These are phyloP conservation scores for Globisporangium nodosum DNA, from an alignment of 352 stramenopile genomes.

Conservation along the genomic window DNA sequence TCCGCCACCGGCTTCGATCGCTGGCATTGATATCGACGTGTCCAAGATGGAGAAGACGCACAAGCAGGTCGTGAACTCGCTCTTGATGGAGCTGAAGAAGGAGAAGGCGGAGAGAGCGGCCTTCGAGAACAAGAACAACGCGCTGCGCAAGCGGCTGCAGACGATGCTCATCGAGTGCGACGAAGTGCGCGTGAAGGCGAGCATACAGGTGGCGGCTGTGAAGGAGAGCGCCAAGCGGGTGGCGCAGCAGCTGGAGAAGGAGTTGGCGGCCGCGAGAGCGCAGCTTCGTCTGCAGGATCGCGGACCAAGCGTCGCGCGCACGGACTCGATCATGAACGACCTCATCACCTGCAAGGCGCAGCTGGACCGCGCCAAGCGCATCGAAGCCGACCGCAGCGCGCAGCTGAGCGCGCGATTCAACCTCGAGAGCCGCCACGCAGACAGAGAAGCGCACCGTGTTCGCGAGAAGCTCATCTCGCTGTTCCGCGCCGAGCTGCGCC, in stretches of 20 bases:
- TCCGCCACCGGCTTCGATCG: conserved; percentile 16
- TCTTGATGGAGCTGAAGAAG: conserved; percentile 56
- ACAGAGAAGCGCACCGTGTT: conserved; percentile 40
- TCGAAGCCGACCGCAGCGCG: conserved; percentile 39
- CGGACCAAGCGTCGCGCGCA: conserved; percentile 35
- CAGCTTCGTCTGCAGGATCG: conserved; percentile 59
- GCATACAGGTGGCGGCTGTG: conserved; percentile 32
- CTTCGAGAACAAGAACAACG: conserved; percentile 64
- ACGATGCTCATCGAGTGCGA: conserved; percentile 77
- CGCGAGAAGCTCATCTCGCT: conserved; percentile 39
- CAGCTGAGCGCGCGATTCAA: conserved; percentile 41
- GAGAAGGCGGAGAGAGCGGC: conserved; percentile 38
- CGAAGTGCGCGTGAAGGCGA: conserved; percentile 53
- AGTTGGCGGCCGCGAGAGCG: conserved; percentile 33
- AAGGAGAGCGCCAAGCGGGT: conserved; percentile 49
- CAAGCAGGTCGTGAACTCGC: conserved; percentile 34
- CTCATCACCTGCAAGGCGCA: conserved; percentile 33
- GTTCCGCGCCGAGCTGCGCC: conserved; percentile 42
- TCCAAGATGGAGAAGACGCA: conserved; percentile 27
- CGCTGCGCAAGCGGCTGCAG: conserved; percentile 62
- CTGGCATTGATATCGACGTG: conserved; percentile 9
- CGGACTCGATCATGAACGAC: conserved; percentile 52
- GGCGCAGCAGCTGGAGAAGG: conserved; percentile 37
- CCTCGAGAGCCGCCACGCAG: conserved; percentile 52
- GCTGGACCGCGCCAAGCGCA: conserved; percentile 41